phyloP scores from a whole-genome alignment of 139 green algal genomes.

The Chlamydomonas schloesseri region DNA sequence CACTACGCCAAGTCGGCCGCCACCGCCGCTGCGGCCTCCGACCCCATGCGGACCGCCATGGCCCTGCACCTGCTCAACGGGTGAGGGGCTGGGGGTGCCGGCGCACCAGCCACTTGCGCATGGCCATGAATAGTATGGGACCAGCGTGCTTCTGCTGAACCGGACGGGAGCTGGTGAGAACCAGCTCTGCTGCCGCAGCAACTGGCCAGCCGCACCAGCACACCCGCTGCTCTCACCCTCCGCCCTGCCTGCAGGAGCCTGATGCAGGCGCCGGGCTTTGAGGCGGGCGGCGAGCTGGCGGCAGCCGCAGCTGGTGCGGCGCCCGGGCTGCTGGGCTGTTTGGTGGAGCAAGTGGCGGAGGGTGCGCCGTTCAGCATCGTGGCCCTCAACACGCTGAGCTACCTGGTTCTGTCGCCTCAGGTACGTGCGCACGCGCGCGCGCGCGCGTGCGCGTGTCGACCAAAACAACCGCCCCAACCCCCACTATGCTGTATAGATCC shows the following conservation, averaged over 20 bases:
- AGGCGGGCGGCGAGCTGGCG: neutral
- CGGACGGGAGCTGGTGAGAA: too few relatives aligned
- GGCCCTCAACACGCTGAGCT: slow-evolving; percentile 6
- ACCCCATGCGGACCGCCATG: slow-evolving; percentile 9
- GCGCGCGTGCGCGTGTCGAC: too few relatives aligned
- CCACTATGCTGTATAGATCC: too few relatives aligned
- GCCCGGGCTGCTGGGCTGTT: neutral
- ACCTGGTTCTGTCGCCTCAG: slow-evolving; percentile 5
- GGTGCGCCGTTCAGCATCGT: slow-evolving; percentile 6
- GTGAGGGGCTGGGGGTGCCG: neutral
- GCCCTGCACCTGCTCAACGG: slow-evolving; percentile 35
- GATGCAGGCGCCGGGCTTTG: neutral
- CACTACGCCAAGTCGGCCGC: neutral
- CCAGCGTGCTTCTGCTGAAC: too few relatives aligned
- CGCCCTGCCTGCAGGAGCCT: neutral
- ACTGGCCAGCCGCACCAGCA: too few relatives aligned
- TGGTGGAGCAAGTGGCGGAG: neutral
- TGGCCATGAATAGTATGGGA: too few relatives aligned
- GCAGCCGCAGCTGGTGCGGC: neutral
- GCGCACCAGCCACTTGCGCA: too few relatives aligned
- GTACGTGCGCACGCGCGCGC: neutral
- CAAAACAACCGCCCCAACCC: too few relatives aligned
- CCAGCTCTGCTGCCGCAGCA: too few relatives aligned
- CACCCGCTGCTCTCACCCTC: neutral
- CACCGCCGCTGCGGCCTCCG: neutral